A percentile compares a stretch with the other conserved stretches of the same genome.
Evolutionary conservation across 2,329 filamentous ascomycete genomes (phyloP).

Genomic region (Stagonosporopsis tanaceti): DNA sequence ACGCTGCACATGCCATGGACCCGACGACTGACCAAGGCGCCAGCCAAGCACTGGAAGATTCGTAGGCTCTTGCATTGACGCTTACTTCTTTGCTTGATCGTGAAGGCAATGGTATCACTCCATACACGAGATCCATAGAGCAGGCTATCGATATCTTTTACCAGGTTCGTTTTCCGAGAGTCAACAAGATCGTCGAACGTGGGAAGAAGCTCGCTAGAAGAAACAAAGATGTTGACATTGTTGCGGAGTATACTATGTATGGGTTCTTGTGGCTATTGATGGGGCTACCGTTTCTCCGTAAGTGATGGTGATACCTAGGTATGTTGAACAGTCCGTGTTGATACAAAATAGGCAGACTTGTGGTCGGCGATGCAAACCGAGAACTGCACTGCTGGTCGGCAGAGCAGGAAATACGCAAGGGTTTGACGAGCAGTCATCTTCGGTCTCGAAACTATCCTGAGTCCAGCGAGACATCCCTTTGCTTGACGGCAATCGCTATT

Average conservation of each 20-base stretch:
- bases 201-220: constrained; percentile 28
- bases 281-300: not conserved
- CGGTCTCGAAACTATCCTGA: not conserved
- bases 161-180: constrained; percentile 30
- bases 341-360: not conserved
- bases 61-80: constrained; percentile 56
- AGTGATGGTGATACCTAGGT: not conserved
- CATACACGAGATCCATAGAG: not conserved
- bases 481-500: not conserved
- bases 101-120: not conserved
- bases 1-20: constrained; percentile 48
- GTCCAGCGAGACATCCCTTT: not conserved
- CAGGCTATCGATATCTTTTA: constrained; percentile 26
- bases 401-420: not conserved
- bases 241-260: constrained; percentile 2
- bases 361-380: not conserved
- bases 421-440: not conserved
- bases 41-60: constrained; percentile 65
- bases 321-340: not conserved
- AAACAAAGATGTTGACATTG: constrained; percentile 27
- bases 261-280: constrained; percentile 2
- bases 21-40: constrained; percentile 64
- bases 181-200: constrained; percentile 26
- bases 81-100: constrained; percentile 24
- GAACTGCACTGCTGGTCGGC: constrained; percentile 2